Evolutionary conservation across 1,139 yeast species (phyloP).

Genomic region (Candida sp.): DNA sequence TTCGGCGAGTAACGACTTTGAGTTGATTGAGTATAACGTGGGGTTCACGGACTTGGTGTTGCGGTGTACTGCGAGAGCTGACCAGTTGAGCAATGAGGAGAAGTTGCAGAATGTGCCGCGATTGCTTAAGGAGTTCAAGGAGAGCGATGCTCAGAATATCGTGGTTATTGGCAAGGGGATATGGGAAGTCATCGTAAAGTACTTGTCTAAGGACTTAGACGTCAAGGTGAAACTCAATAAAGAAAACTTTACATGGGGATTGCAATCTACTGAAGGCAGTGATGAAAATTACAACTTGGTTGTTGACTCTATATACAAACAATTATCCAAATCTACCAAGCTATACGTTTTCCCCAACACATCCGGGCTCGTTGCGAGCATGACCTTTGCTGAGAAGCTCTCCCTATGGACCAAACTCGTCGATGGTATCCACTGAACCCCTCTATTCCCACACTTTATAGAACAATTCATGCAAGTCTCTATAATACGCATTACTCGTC

Average conservation of each 20-base stretch:
- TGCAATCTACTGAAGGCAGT: conserved; percentile 18
- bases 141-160: conserved; percentile 42
- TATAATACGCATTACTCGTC: conserved; percentile 26
- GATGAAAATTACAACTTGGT: conserved; percentile 20
- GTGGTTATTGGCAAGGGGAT: conserved; percentile 79
- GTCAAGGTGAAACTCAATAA: conserved; percentile 24
- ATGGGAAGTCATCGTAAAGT: conserved; percentile 64
- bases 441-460: conserved; percentile 38
- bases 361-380: conserved; percentile 70
- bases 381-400: conserved; percentile 50
- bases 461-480: conserved; percentile 38
- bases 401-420: conserved; percentile 49
- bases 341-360: conserved; percentile 75
- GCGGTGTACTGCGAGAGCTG: conserved; percentile 66
- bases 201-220: conserved; percentile 18
- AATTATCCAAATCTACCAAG: conserved; percentile 14
- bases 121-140: conserved; percentile 49
- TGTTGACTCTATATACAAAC: conserved; percentile 18
- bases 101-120: conserved; percentile 60
- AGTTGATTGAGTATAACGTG: conserved; percentile 47
- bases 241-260: conserved; percentile 59
- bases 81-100: conserved; percentile 56
- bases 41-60: conserved; percentile 79
- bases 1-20: conserved; percentile 52
- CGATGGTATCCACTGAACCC: conserved; percentile 2